Conservation (phyloP, 2,329 filamentous ascomycete species). For the Fusarium beomiforme region DNA sequence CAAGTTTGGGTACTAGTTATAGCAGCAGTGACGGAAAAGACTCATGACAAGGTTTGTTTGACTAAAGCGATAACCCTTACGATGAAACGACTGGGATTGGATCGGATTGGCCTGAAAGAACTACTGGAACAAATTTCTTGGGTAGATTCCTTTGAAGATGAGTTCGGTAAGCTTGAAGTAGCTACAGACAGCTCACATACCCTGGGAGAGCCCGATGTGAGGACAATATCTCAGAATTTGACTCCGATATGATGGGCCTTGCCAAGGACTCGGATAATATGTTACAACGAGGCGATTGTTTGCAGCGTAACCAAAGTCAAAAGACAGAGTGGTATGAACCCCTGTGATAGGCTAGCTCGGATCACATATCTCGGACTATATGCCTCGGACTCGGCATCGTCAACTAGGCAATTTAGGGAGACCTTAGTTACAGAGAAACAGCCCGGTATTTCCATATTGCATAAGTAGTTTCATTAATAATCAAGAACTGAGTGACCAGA, state of each 20-base stretch:
- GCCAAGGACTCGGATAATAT: neutral
- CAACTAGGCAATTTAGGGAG: neutral
- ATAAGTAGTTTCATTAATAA: neutral
- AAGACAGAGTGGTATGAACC: neutral
- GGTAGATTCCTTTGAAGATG: neutral
- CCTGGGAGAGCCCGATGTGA: neutral
- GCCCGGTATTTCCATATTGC: neutral
- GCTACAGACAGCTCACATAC: neutral
- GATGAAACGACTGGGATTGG: neutral
- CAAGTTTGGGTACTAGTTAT: neutral
- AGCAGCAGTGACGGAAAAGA: neutral
- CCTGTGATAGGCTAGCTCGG: neutral
- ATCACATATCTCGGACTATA: conserved; percentile 10
- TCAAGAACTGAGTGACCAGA: neutral
- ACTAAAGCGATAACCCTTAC: neutral
- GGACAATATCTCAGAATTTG: too few relatives aligned
- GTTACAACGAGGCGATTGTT: too few relatives aligned
- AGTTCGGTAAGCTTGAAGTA: neutral
- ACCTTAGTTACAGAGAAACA: neutral
- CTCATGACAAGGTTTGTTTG: neutral
- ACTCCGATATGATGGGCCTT: neutral
- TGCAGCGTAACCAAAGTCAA: neutral
- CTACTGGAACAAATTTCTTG: neutral
- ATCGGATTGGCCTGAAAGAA: neutral
- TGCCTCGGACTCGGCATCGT: neutral